A percentile compares a stretch with the other conserved stretches of the same genome.
Conservation (phyloP, 139 green algal species). For the Microglena sp. region DNA sequence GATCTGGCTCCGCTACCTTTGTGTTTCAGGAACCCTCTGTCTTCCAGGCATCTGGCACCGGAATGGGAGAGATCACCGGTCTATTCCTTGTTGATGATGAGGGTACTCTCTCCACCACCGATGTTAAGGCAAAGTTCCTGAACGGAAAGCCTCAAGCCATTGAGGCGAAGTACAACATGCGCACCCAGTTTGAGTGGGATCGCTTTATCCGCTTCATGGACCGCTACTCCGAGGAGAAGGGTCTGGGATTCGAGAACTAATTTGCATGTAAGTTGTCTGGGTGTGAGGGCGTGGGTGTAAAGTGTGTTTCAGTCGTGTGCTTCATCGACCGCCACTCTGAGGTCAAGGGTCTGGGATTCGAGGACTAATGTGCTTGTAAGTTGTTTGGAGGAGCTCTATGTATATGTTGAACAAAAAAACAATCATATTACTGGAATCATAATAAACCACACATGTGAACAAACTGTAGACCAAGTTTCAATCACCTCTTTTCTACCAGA, state of each 20-base stretch:
- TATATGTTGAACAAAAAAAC: too few relatives aligned
- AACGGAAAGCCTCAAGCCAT: slow-evolving; percentile 88
- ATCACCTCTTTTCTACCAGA: too few relatives aligned
- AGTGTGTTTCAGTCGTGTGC: background rate
- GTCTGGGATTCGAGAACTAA: slow-evolving; percentile 34
- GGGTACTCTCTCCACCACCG: slow-evolving; percentile 73
- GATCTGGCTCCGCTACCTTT: slow-evolving; percentile 79
- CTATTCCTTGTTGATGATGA: slow-evolving; percentile 96
- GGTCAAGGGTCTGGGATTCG: slow-evolving; percentile 10
- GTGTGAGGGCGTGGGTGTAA: slow-evolving; percentile 1
- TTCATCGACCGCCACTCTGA: slow-evolving; percentile 7
- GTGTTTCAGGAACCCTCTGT: slow-evolving; percentile 83
- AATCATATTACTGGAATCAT: too few relatives aligned
- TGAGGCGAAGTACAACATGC: slow-evolving; percentile 68
- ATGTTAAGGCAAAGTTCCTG: slow-evolving; percentile 96
- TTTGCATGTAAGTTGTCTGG: background rate
- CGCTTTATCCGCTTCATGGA: slow-evolving; percentile 99
- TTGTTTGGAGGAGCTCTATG: background rate
- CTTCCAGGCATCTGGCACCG: slow-evolving; percentile 62
- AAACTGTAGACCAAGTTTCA: too few relatives aligned
- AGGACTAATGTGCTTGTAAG: slow-evolving; percentile 1
- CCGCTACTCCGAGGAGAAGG: slow-evolving; percentile 28
- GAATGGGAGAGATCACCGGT: slow-evolving; percentile 85
- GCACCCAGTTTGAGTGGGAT: slow-evolving; percentile 78
- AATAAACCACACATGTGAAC: too few relatives aligned